Evolutionary conservation across 345 rosid genomes (phyloP), one percentile per base, ranked within the genome.

Genomic region (Moricandia moricandioides): DNA sequence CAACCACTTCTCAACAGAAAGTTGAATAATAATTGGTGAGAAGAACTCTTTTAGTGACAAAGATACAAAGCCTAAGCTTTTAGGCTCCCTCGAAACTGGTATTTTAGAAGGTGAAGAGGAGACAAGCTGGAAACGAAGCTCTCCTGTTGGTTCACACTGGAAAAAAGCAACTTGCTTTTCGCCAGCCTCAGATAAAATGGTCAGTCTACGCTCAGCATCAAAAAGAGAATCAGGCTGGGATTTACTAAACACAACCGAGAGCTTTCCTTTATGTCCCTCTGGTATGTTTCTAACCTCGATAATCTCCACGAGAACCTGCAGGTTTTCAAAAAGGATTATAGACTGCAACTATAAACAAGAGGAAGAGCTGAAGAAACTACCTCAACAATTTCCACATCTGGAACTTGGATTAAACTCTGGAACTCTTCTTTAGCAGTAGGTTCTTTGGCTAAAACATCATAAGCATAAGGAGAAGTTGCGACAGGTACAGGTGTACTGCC

Each of bases 131-230:
- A 92, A 87, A 58, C 81, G 76, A 67, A 95, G 82, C 78, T 95
- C 88, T 60, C 99, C 99, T 13, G 74, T 80, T 5, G 96, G 85
- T 74, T 95, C 97, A 84, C 99, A 92, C 14, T 82, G 88, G 80
- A 95, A 87, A 7, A 84, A 82, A 74, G 88, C 87, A 67, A 88
- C 87, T 77, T 87, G 87, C 82, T 92, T 92, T 83, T 77, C 76
- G 67, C 82, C 80, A 12, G 86, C 77, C 78, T 86, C 84, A 1
- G 97, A 90, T 31, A 79, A 73, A 56, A 94, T 85, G 17, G 88
- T 82, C 72, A 86, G 80, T 69, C 81, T 86, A 73, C 74, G 86
- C 77, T 94, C 90, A 70, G 75, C 81, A 76, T 80, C 80, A 73
- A 86, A 88, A 71, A 85, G 82, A 31, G 71, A 34, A 83, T 90